Evolutionary conservation across 2,329 filamentous ascomycete species (phyloP).

Genomic region (Diplocarpon mali): DNA sequence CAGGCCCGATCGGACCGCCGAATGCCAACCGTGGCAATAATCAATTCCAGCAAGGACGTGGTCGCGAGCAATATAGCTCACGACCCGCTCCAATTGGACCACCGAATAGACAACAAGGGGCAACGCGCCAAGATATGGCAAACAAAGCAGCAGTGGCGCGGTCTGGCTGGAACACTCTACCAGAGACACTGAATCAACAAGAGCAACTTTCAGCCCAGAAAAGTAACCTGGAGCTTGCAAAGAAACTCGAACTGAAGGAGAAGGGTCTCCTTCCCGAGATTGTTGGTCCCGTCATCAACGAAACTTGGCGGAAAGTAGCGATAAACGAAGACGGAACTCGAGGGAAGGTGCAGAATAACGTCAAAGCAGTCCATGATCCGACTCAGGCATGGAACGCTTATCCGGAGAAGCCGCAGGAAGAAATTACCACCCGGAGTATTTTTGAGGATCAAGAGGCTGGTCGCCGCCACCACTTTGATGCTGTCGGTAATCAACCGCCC

Average conservation of each 20-base stretch:
- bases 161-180: slow-evolving; percentile 21
- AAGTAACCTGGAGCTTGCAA: slow-evolving; percentile 17
- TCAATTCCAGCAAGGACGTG: slow-evolving; percentile 22
- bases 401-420: slow-evolving; percentile 8
- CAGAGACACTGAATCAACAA: slow-evolving; percentile 20
- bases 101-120: slow-evolving; percentile 19
- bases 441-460: slow-evolving; percentile 19
- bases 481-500: slow-evolving; percentile 14
- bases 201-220: slow-evolving; percentile 16
- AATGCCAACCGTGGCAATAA: slow-evolving; percentile 19
- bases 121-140: slow-evolving; percentile 7
- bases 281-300: slow-evolving; percentile 19
- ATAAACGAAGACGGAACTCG: slow-evolving; percentile 25
- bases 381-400: slow-evolving; percentile 10
- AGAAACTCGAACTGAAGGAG: slow-evolving; percentile 18
- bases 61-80: slow-evolving; percentile 20
- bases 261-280: slow-evolving; percentile 16
- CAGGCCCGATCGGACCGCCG: slow-evolving; percentile 28
- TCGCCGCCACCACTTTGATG: slow-evolving; percentile 13
- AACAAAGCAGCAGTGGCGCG: slow-evolving; percentile 14
- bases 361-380: slow-evolving; percentile 16
- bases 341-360: slow-evolving; percentile 16
- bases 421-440: slow-evolving; percentile 6
- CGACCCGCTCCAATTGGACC: slow-evolving; percentile 26
- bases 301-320: slow-evolving; percentile 25